Percentiles rank a stretch among this genome's conserved stretches.
phyloP scores from a whole-genome alignment of 495 filamentous ascomycete species.

The Thermothielavioides terrestris region DNA sequence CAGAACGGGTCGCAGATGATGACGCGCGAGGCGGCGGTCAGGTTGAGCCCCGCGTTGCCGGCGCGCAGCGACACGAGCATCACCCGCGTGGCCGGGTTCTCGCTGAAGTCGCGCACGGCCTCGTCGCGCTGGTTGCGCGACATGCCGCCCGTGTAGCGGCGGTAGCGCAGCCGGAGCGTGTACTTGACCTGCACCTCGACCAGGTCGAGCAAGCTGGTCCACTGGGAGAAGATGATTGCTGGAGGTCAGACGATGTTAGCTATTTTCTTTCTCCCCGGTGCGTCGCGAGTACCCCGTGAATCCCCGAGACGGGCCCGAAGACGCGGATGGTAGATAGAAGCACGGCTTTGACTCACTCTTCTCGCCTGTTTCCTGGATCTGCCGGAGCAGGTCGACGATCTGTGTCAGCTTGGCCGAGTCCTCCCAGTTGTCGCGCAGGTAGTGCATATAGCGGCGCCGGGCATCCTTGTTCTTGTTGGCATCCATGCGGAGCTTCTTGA shows the following conservation, averaged over 20 bases:
- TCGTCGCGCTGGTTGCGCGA: constrained; percentile 55
- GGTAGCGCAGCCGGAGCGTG: constrained; percentile 48
- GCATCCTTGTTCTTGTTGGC: constrained; percentile 51
- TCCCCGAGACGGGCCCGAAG: too few relatives aligned
- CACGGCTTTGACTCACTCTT: too few relatives aligned
- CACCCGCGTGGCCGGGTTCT: constrained; percentile 55
- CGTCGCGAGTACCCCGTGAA: too few relatives aligned
- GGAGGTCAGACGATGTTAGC: too few relatives aligned
- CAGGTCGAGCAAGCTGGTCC: constrained; percentile 85
- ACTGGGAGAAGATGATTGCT: constrained; percentile 90
- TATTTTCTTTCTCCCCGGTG: too few relatives aligned
- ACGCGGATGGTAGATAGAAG: too few relatives aligned
- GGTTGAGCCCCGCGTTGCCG: constrained; percentile 85
- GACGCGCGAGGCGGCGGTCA: constrained; percentile 77
- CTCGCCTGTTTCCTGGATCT: constrained; percentile 39
- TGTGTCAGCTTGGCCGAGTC: constrained; percentile 74
- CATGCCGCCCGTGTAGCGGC: constrained; percentile 88
- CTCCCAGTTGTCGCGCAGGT: constrained; percentile 61
- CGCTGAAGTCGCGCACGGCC: constrained; percentile 64
- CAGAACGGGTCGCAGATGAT: constrained; percentile 94
- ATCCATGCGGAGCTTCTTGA: constrained; percentile 41
- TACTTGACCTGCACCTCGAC: constrained; percentile 75
- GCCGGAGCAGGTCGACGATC: constrained; percentile 56
- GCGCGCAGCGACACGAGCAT: constrained; percentile 87
- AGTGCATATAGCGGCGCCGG: constrained; percentile 52